These are phyloP conservation scores for Teunomyces tritomae DNA, from an alignment of 805 yeast species.

Conservation along the genomic window DNA sequence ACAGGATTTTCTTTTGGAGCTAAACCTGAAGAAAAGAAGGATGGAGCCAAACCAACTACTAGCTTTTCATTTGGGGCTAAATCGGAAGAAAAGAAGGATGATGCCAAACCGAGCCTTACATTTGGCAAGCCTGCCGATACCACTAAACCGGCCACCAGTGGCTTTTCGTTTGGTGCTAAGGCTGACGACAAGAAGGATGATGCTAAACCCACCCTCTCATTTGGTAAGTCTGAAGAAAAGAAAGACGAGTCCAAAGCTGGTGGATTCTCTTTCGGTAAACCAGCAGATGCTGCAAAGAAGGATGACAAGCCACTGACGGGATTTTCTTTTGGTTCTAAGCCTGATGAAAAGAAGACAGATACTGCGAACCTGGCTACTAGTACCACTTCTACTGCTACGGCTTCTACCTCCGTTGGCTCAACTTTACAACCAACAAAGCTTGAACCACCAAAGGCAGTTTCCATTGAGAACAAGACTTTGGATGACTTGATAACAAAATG, in stretches of 20 bases:
- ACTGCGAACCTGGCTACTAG: conserved; percentile 5
- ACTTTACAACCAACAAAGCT: conserved; percentile 51
- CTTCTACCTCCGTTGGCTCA: conserved; percentile 20
- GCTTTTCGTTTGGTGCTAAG: background rate
- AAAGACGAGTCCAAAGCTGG: background rate
- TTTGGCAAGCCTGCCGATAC: background rate
- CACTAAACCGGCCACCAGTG: background rate
- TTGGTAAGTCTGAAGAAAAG: conserved; percentile 1
- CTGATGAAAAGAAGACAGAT: conserved; percentile 8
- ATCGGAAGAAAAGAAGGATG: conserved; percentile 22
- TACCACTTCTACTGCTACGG: conserved; percentile 15
- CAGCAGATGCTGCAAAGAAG: conserved; percentile 20
- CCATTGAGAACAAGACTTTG: conserved; percentile 84
- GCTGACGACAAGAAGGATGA: background rate
- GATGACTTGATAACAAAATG: conserved; percentile 92
- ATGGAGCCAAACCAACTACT: conserved; percentile 3
- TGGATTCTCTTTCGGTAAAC: conserved; percentile 16
- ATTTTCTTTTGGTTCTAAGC: conserved; percentile 22
- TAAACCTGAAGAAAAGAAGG: background rate
- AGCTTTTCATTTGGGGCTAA: conserved; percentile 15
- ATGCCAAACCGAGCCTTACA: conserved; percentile 6
- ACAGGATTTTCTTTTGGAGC: conserved; percentile 6
- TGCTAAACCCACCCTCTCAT: background rate
- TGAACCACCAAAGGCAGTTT: conserved; percentile 67
- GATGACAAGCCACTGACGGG: conserved; percentile 18